phyloP scores from a whole-genome alignment of 1,139 yeast species.

The Schwanniomyces etchellsii region DNA sequence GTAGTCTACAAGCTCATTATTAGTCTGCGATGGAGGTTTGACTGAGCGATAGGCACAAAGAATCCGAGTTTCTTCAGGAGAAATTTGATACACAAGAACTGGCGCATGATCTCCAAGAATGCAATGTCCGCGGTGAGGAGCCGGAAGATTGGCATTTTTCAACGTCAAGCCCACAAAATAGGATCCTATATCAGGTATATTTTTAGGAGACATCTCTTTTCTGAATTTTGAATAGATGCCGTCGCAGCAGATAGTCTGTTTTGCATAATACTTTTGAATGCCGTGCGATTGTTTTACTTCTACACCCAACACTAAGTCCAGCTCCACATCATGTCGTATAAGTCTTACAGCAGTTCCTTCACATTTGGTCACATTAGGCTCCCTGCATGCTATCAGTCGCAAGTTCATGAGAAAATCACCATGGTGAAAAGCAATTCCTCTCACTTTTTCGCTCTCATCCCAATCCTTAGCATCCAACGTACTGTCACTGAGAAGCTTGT shows the following conservation, averaged over 20 bases:
- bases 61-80: slow-evolving; percentile 78
- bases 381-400: slow-evolving; percentile 62
- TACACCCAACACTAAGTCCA: slow-evolving; percentile 64
- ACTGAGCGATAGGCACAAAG: slow-evolving; percentile 80
- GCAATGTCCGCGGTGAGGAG: slow-evolving; percentile 80
- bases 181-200: slow-evolving; percentile 66
- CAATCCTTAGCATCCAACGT: slow-evolving; percentile 46
- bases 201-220: slow-evolving; percentile 53
- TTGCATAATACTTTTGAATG: slow-evolving; percentile 40
- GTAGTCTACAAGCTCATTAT: slow-evolving; percentile 57
- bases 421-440: slow-evolving; percentile 88
- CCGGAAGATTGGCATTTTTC: slow-evolving; percentile 66
- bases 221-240: slow-evolving; percentile 95
- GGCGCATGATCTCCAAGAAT: slow-evolving; percentile 86
- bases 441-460: slow-evolving; percentile 57
- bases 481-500: slow-evolving; percentile 44
- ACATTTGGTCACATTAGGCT: slow-evolving; percentile 66
- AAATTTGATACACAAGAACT: slow-evolving; percentile 78
- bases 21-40: slow-evolving; percentile 63
- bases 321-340: slow-evolving; percentile 42
- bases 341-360: slow-evolving; percentile 78
- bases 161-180: slow-evolving; percentile 84
- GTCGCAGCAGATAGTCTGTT: slow-evolving; percentile 77
- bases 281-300: slow-evolving; percentile 29
- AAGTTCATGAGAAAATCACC: slow-evolving; percentile 80